Evolutionary conservation across 148 eudicot species (phyloP).

Genomic region (Fagopyrum homotropicum): DNA sequence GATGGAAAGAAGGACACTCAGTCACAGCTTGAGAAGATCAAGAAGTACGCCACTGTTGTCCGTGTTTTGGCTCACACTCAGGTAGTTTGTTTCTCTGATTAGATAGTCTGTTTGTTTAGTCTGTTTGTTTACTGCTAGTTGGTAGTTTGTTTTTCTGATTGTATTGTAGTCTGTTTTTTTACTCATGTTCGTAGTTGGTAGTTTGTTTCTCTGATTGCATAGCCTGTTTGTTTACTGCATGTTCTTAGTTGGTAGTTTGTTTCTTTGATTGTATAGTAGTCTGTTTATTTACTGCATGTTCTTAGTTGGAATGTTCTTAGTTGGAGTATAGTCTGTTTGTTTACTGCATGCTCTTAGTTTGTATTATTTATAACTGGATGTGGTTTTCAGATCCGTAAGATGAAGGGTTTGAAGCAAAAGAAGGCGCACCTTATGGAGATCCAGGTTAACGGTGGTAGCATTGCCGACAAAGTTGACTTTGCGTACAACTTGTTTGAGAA

Average conservation of each 20-base stretch:
- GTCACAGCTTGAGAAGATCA: constrained; percentile 58
- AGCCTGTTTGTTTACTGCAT: too few relatives aligned
- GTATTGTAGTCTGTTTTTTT: too few relatives aligned
- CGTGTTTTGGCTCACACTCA: constrained; percentile 76
- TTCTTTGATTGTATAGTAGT: neutral
- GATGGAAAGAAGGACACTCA: constrained; percentile 56
- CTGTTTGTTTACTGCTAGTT: too few relatives aligned
- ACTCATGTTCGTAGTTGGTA: neutral
- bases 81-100: constrained; percentile 26
- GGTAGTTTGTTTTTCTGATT: too few relatives aligned
- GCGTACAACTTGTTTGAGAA: constrained; percentile 68
- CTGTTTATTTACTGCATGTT: too few relatives aligned
- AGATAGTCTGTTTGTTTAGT: neutral
- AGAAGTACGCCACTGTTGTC: constrained; percentile 47
- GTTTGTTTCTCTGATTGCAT: too few relatives aligned
- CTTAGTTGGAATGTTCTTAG: too few relatives aligned
- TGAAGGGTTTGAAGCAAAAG: constrained; percentile 74
- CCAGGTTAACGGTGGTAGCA: constrained; percentile 59
- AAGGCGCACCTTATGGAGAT: constrained; percentile 83
- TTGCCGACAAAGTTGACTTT: constrained; percentile 59
- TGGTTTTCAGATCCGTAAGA: constrained; percentile 26
- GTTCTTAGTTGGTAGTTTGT: neutral
- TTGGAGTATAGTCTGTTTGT: neutral
- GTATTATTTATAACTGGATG: neutral
- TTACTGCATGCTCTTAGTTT: neutral